Evolutionary conservation across 805 yeast species (phyloP).

Genomic region (Myxozyma monticola): DNA sequence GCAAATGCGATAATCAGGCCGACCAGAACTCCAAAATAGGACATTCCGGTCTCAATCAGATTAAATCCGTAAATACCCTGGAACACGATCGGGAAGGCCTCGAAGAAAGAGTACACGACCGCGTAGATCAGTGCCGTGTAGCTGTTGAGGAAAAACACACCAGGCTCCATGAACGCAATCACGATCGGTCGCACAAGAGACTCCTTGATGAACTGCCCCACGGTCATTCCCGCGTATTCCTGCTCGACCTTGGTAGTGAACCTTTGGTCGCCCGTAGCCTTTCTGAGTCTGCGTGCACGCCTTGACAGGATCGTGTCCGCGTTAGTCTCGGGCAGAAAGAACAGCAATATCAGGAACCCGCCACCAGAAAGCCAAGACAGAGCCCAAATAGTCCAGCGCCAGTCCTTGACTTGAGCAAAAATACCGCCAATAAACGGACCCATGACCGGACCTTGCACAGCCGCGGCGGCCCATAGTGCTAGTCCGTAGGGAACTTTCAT

Average conservation of each 20-base stretch:
- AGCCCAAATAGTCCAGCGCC: conserved; percentile 46
- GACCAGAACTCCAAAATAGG: conserved; percentile 49
- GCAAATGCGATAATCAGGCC: conserved; percentile 43
- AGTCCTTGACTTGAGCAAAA: conserved; percentile 45
- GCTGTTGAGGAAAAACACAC: conserved; percentile 52
- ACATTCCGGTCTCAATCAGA: conserved; percentile 48
- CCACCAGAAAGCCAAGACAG: conserved; percentile 43
- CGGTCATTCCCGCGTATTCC: background rate
- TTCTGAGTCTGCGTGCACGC: conserved; percentile 52
- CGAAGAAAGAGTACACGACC: conserved; percentile 56
- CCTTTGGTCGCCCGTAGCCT: conserved; percentile 49
- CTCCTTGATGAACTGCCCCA: conserved; percentile 29
- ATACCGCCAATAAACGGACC: conserved; percentile 60
- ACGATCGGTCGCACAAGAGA: conserved; percentile 45
- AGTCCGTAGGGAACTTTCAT: conserved; percentile 50
- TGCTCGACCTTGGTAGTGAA: conserved; percentile 42
- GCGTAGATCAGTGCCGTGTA: conserved; percentile 58
- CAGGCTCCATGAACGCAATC: conserved; percentile 54
- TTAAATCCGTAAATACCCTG: conserved; percentile 49
- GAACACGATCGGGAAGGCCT: conserved; percentile 61
- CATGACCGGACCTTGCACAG: conserved; percentile 54
- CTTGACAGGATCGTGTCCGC: conserved; percentile 48
- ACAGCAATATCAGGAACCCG: conserved; percentile 41
- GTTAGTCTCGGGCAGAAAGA: conserved; percentile 55
- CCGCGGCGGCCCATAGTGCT: conserved; percentile 54